Percentiles rank a stretch among this genome's conserved stretches.
Conservation (phyloP, 2,329 filamentous ascomycete genomes). For the Clarireedia monteithiana region DNA sequence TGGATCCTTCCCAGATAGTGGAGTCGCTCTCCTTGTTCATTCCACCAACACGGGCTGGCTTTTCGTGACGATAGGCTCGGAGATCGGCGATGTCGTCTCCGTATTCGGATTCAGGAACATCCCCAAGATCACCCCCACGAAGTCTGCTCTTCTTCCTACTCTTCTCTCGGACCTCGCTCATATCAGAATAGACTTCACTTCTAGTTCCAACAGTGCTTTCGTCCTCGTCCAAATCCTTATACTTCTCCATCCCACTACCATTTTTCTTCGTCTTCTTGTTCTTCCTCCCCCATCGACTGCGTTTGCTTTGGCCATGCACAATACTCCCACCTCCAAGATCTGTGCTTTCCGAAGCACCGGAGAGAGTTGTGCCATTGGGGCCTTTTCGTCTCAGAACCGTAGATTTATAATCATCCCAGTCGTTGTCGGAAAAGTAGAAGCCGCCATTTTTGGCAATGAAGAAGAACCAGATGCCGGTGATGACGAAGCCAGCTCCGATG, state of each 20-base stretch:
- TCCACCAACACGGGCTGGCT: constrained; percentile 77
- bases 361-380: constrained; percentile 79
- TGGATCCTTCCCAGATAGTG: constrained; percentile 68
- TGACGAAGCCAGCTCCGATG: constrained; percentile 68
- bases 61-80: constrained; percentile 78
- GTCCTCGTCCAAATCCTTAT: constrained; percentile 30
- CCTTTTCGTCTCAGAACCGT: constrained; percentile 85
- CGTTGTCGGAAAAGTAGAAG: constrained; percentile 73
- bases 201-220: constrained; percentile 14
- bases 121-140: constrained; percentile 6
- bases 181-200: constrained; percentile 18
- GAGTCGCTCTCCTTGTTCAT: constrained; percentile 78
- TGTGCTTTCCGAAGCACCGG: constrained; percentile 74
- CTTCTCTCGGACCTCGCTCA: constrained; percentile 21
- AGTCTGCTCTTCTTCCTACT: constrained; percentile 31
- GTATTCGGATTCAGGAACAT: constrained; percentile 25
- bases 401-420: constrained; percentile 98
- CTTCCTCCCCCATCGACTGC: constrained; percentile 31
- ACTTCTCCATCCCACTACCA: constrained; percentile 14
- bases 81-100: constrained; percentile 59
- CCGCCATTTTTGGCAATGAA: constrained; percentile 97
- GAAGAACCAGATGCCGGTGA: constrained; percentile 90
- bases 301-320: constrained; percentile 62
- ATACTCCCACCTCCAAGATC: constrained; percentile 79
- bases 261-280: constrained; percentile 30